Percentiles rank a stretch among this genome's conserved stretches.
Conservation (phyloP, 1,284 basidiomycete species). For the Puccinia polysora region DNA sequence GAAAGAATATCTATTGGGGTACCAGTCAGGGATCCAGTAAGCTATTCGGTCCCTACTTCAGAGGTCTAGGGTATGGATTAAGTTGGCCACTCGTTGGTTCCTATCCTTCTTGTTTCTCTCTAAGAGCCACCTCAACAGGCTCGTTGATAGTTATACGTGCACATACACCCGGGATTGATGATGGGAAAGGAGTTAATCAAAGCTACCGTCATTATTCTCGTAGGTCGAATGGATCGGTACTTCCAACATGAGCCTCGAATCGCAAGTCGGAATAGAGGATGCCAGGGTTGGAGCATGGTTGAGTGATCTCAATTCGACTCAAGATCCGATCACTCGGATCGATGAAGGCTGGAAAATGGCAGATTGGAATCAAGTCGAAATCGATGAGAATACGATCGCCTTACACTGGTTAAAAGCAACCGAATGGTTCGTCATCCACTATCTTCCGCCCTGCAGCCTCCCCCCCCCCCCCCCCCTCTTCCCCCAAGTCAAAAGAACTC, state of each 20-base stretch:
- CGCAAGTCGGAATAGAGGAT: slow-evolving; percentile 40
- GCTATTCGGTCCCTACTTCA: slow-evolving; percentile 14
- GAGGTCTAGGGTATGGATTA: slow-evolving; percentile 27
- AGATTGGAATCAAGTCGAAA: slow-evolving; percentile 40
- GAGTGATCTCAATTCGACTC: background rate
- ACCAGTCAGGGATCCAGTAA: slow-evolving; percentile 37
- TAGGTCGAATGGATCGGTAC: slow-evolving; percentile 39
- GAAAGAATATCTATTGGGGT: slow-evolving; percentile 29
- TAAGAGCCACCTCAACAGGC: no score
- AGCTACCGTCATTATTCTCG: background rate
- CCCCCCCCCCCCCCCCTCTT: no score
- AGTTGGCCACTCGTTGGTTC: slow-evolving; percentile 40
- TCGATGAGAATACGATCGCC: slow-evolving; percentile 9
- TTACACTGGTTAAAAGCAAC: slow-evolving; percentile 33
- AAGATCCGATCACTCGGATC: slow-evolving; percentile 14
- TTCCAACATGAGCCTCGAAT: slow-evolving; percentile 27
- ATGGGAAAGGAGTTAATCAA: background rate
- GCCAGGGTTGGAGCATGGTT: slow-evolving; percentile 37
- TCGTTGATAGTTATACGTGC: no score
- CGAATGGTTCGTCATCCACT: slow-evolving; percentile 27
- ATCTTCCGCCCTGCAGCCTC: no score
- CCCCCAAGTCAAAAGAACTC: no score
- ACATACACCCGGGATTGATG: background rate
- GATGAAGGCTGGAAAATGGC: slow-evolving; percentile 38
- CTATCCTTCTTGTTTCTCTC: no score